Evolutionary conservation across 1,139 yeast genomes (phyloP).

Genomic region (Kodamaea sp.): DNA sequence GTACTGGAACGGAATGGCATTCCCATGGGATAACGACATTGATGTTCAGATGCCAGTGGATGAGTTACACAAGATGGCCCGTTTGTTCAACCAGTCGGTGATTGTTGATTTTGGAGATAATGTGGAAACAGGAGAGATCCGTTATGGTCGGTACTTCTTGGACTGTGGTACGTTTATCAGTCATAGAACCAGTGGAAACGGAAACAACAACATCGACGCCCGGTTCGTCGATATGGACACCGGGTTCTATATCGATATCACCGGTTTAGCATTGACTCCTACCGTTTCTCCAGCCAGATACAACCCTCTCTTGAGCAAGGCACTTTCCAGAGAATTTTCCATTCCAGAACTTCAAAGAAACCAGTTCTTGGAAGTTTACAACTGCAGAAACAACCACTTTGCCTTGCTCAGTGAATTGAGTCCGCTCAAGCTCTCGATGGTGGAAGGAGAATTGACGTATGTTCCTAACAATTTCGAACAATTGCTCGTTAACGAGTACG

Average conservation of each 20-base stretch:
- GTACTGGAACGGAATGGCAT: conserved; percentile 23
- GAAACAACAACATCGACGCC: conserved; percentile 22
- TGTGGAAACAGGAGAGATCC: conserved; percentile 10
- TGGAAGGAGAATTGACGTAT: conserved; percentile 38
- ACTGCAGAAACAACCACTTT: conserved; percentile 23
- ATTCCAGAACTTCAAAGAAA: conserved; percentile 13
- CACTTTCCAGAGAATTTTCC: conserved; percentile 5
- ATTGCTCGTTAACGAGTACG: conserved; percentile 33
- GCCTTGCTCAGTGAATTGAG: conserved; percentile 26
- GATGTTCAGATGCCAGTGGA: conserved; percentile 25
- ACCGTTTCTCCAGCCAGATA: conserved; percentile 15
- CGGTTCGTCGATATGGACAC: conserved; percentile 23
- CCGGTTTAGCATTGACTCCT: conserved; percentile 19
- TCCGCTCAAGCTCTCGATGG: conserved; percentile 31
- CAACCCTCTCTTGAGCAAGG: conserved; percentile 7
- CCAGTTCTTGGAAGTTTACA: conserved; percentile 13
- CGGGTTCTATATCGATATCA: conserved; percentile 23
- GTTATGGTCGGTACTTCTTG: conserved; percentile 21
- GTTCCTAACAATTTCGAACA: conserved; percentile 32
- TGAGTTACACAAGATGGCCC: conserved; percentile 19
- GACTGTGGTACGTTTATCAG: conserved; percentile 20
- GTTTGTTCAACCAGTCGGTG: conserved; percentile 18
- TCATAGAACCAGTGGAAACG: conserved; percentile 17
- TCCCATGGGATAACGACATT: conserved; percentile 25
- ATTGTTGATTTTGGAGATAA: conserved; percentile 20